phyloP scores from a whole-genome alignment of 352 stramenopile species.

The Phytophthora megakarya region DNA sequence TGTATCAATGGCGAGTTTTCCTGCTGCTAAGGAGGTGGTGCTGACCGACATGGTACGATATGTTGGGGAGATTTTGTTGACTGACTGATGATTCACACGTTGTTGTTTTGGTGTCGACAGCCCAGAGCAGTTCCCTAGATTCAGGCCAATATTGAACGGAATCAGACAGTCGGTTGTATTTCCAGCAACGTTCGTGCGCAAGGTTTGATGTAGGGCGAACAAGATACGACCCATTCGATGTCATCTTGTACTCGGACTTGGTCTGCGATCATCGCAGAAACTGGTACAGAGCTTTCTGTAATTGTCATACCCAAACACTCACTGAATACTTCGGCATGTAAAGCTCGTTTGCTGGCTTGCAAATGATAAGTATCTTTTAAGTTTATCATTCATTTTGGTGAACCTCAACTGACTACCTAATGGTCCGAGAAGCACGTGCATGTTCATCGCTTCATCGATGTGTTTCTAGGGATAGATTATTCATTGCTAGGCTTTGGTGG shows the following conservation, averaged over 20 bases:
- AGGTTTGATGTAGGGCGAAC: conserved; percentile 51
- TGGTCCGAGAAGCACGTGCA: conserved; percentile 1
- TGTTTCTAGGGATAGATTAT: conserved; percentile 15
- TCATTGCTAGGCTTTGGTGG: neutral
- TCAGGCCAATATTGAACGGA: conserved; percentile 51
- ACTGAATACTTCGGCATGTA: conserved; percentile 48
- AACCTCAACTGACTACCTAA: conserved; percentile 13
- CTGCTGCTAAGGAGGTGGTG: conserved; percentile 47
- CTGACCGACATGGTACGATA: conserved; percentile 54
- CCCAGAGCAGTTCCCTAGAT: conserved; percentile 53
- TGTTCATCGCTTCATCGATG: conserved; percentile 9
- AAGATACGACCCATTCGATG: conserved; percentile 41
- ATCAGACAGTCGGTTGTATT: conserved; percentile 37
- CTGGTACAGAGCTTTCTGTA: conserved; percentile 49
- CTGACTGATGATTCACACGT: neutral
- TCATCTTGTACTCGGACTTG: conserved; percentile 63
- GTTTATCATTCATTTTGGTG: conserved; percentile 15
- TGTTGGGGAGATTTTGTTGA: neutral
- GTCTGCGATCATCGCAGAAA: conserved; percentile 55
- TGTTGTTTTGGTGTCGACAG: conserved; percentile 29
- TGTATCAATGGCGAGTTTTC: conserved; percentile 19
- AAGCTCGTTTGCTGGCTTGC: too few species aligned
- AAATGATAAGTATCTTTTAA: too few species aligned
- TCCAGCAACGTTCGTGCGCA: conserved; percentile 23
- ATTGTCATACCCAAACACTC: conserved; percentile 42